A percentile compares a stretch with the other conserved stretches of the same genome.
Conservation (phyloP, 352 stramenopile species). For the Pseudoperonospora humuli region DNA sequence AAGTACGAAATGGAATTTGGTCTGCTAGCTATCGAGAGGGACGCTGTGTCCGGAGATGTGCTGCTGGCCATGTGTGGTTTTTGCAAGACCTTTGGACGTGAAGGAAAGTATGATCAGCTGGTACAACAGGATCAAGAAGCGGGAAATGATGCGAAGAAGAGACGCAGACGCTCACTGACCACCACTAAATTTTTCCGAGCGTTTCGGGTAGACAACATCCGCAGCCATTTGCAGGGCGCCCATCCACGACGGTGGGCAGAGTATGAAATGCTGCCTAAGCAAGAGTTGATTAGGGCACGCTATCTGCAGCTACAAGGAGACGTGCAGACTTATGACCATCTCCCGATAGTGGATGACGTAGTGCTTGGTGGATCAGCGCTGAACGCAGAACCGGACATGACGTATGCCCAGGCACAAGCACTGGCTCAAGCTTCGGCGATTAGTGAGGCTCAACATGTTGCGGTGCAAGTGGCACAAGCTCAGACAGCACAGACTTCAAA, state of each 20-base stretch:
- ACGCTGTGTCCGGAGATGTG: slow-evolving; percentile 56
- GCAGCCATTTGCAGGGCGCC: slow-evolving; percentile 70
- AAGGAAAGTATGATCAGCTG: slow-evolving; percentile 68
- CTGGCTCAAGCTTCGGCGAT: slow-evolving; percentile 27
- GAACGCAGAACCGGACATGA: slow-evolving; percentile 45
- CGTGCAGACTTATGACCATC: slow-evolving; percentile 43
- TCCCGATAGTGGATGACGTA: slow-evolving; percentile 67
- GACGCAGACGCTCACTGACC: slow-evolving; percentile 63
- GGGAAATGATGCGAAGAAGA: slow-evolving; percentile 57
- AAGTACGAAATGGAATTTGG: slow-evolving; percentile 84
- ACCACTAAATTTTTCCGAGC: slow-evolving; percentile 85
- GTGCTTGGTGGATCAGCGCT: slow-evolving; percentile 49
- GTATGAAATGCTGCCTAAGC: slow-evolving; percentile 76
- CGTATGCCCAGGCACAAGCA: slow-evolving; percentile 47
- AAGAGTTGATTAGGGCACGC: slow-evolving; percentile 41
- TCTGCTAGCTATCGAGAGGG: slow-evolving; percentile 56
- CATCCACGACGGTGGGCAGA: slow-evolving; percentile 69
- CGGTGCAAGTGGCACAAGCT: slow-evolving; percentile 10
- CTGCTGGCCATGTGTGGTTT: slow-evolving; percentile 78
- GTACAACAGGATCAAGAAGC: slow-evolving; percentile 47
- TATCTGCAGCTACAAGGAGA: slow-evolving; percentile 66
- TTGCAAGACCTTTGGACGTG: slow-evolving; percentile 76
- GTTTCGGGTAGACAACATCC: slow-evolving; percentile 83
- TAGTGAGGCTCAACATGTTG: slow-evolving; percentile 29
- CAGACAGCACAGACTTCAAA: slow-evolving; percentile 4